A percentile compares a stretch with the other conserved stretches of the same genome.
These are phyloP conservation scores for Fusarium tjaetaba DNA, from an alignment of 2,329 filamentous ascomycete species.

Conservation along the genomic window DNA sequence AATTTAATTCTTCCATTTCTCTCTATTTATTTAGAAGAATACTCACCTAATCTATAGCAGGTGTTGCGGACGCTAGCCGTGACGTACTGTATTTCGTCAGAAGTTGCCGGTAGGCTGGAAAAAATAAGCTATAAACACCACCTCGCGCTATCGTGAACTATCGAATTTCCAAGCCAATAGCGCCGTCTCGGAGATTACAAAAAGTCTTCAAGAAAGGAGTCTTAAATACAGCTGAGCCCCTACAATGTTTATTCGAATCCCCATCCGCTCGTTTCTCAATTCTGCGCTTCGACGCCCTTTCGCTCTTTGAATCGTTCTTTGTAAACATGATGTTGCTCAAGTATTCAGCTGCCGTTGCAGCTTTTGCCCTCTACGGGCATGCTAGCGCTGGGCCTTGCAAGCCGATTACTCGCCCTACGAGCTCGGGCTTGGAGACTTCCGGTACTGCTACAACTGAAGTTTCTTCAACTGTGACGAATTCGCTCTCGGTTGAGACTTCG, in stretches of 20 bases:
- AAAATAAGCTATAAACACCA: background rate
- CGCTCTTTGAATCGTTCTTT: background rate
- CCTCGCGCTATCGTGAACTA: background rate
- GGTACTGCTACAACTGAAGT: background rate
- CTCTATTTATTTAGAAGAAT: too few relatives aligned
- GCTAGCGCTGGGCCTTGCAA: background rate
- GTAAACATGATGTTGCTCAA: slow-evolving; percentile 20
- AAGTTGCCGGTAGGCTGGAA: too few relatives aligned
- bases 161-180: background rate
- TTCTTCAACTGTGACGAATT: background rate
- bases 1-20: too few relatives aligned
- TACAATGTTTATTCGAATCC: rapidly evolving
- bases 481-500: background rate
- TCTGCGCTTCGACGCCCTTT: background rate
- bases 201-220: background rate
- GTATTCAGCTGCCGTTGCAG: background rate
- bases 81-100: too few relatives aligned
- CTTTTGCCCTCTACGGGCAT: background rate
- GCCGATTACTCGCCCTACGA: background rate
- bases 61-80: too few relatives aligned
- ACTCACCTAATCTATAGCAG: too few relatives aligned
- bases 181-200: background rate
- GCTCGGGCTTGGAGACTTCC: rapidly evolving
- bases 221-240: rapidly evolving
- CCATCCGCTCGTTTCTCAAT: background rate